phyloP scores from a whole-genome alignment of 1,284 basidiomycete genomes.

The Ceratobasidium sp. region DNA sequence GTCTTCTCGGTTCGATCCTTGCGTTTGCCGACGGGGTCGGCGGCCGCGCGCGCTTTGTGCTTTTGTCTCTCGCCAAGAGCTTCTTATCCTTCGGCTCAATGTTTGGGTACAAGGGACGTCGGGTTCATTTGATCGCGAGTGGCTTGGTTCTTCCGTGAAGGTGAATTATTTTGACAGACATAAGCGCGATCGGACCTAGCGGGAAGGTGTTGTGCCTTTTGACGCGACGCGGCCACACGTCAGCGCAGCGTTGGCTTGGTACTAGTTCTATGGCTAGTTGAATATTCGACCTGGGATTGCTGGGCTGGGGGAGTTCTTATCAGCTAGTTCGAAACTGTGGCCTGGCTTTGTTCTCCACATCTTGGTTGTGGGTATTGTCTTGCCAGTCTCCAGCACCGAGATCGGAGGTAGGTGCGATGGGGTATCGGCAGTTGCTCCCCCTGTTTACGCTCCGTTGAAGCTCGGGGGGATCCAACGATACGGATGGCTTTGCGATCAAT shows the following conservation, averaged over 20 bases:
- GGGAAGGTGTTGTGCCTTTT: background rate
- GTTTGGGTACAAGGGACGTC: constrained; percentile 26
- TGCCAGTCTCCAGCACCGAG: background rate
- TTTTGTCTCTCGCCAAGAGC: background rate
- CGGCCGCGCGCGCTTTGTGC: constrained; percentile 15
- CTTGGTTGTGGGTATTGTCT: constrained; percentile 12
- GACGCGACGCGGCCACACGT: background rate
- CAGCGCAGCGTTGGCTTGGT: background rate
- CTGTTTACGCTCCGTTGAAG: constrained; percentile 25
- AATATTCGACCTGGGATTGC: background rate
- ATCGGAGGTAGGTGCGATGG: background rate
- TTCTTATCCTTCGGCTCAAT: no score
- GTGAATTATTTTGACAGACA: background rate
- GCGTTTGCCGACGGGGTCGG: background rate
- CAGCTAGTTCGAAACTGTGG: background rate
- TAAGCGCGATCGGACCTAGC: background rate
- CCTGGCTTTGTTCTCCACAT: constrained; percentile 2
- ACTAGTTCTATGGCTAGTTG: constrained; percentile 3
- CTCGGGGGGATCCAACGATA: constrained; percentile 20
- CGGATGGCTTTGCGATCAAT: constrained; percentile 34
- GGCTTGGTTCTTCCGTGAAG: background rate
- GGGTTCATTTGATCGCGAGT: constrained; percentile 19
- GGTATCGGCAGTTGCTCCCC: constrained; percentile 29
- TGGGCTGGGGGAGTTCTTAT: background rate
- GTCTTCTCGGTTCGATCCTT: background rate